phyloP scores from a whole-genome alignment of 495 filamentous ascomycete species.

The Pyrenopolyporus hunteri region DNA sequence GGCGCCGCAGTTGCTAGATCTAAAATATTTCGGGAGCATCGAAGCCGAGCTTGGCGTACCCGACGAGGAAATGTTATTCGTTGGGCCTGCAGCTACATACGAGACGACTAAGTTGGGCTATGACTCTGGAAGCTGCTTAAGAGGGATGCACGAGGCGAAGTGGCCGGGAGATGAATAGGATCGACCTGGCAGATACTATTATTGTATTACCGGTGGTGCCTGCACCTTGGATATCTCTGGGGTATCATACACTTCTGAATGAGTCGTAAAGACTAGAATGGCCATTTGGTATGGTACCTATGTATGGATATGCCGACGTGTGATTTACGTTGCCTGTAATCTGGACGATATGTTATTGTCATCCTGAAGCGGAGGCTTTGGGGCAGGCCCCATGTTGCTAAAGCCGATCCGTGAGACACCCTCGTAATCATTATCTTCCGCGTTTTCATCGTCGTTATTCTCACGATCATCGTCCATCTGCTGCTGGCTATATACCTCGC shows the following conservation, averaged over 20 bases:
- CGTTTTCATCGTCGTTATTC: constrained; percentile 11
- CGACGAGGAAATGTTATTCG: constrained; percentile 39
- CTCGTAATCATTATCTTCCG: constrained; percentile 13
- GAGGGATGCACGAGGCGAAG: constrained; percentile 37
- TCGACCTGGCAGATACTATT: not conserved
- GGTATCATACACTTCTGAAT: not conserved
- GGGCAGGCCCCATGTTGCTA: not conserved
- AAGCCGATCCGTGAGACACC: constrained; percentile 10
- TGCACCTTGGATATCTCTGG: not conserved
- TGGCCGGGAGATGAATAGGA: constrained; percentile 25
- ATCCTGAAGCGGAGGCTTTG: constrained; percentile 12
- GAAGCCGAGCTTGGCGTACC: constrained; percentile 36
- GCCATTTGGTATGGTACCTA: no score
- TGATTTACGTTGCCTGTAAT: not conserved
- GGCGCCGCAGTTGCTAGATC: constrained; percentile 29
- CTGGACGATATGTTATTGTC: not conserved
- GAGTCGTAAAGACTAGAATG: not conserved
- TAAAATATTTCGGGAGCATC: constrained; percentile 31
- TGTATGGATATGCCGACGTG: not conserved
- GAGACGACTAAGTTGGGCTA: constrained; percentile 37
- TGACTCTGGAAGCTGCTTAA: constrained; percentile 38
- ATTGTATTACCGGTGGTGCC: not conserved
- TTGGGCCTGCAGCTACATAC: constrained; percentile 39
- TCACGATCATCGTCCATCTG: constrained; percentile 34
- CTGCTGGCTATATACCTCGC: constrained; percentile 9